Conservation (phyloP, 2,329 filamentous ascomycete species). For the Fusarium incarnatum region DNA sequence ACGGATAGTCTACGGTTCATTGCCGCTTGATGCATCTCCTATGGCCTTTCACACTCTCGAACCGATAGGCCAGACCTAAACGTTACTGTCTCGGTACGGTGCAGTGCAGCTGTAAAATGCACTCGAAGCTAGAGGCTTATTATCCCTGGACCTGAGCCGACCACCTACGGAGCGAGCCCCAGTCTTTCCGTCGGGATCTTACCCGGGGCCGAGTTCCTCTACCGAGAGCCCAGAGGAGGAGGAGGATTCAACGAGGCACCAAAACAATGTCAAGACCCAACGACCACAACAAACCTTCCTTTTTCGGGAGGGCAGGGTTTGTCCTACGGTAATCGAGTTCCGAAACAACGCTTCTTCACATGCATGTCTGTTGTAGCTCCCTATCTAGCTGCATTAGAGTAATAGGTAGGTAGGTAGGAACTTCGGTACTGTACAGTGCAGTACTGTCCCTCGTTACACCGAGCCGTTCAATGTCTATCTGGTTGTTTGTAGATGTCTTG, state of each 20-base stretch:
- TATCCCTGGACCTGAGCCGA: constrained; percentile 6
- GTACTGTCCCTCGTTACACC: constrained; percentile 8
- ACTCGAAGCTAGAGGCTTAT: neutral
- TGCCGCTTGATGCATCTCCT: constrained; percentile 2
- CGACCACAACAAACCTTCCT: constrained; percentile 15
- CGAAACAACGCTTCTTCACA: constrained; percentile 6
- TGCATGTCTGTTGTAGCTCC: neutral
- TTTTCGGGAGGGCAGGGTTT: constrained; percentile 1
- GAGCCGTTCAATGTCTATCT: constrained; percentile 2
- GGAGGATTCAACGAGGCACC: neutral
- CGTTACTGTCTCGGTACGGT: neutral
- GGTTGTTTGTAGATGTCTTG: constrained; percentile 6
- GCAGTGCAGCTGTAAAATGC: constrained; percentile 1
- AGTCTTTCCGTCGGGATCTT: constrained; percentile 32
- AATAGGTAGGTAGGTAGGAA: too few species aligned
- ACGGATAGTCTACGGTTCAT: neutral
- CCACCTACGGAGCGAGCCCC: constrained; percentile 6
- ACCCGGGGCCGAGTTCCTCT: constrained; percentile 26
- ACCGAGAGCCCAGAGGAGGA: constrained; percentile 3
- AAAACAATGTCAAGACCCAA: constrained; percentile 7
- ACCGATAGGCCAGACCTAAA: neutral
- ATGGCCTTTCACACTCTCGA: constrained; percentile 4
- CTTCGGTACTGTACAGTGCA: neutral
- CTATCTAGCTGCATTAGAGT: neutral
- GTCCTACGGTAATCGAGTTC: constrained; percentile 5